phyloP scores from a whole-genome alignment of 768 basidiomycete genomes.

The Mycena alexandri region DNA sequence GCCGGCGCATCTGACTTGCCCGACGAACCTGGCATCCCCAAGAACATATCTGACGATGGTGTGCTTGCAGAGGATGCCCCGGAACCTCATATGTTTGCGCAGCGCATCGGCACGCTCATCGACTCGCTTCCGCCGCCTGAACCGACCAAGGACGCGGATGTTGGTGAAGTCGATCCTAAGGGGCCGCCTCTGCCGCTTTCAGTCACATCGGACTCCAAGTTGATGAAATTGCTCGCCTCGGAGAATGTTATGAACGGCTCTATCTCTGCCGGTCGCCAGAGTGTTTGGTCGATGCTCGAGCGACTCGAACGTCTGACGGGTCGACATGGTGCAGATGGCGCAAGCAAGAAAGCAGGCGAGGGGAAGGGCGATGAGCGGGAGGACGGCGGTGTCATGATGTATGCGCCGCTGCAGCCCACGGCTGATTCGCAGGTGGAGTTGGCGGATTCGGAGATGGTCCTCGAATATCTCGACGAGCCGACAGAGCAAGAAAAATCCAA shows the following conservation, averaged over 20 bases:
- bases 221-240: slow-evolving; percentile 66
- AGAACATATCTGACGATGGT: slow-evolving; percentile 18
- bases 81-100: slow-evolving; percentile 30
- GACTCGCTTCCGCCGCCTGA: slow-evolving; percentile 37
- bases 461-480: slow-evolving; percentile 57
- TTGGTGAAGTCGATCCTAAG: slow-evolving; percentile 40
- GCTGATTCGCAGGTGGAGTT: slow-evolving; percentile 75
- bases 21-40: slow-evolving; percentile 17
- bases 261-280: slow-evolving; percentile 51
- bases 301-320: slow-evolving; percentile 62
- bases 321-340: slow-evolving; percentile 3
- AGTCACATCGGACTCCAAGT: slow-evolving; percentile 53
- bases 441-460: slow-evolving; percentile 71
- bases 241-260: slow-evolving; percentile 76
- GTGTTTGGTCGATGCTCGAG: slow-evolving; percentile 74
- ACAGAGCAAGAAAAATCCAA: slow-evolving; percentile 13
- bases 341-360: slow-evolving; percentile 36
- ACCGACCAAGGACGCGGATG: slow-evolving; percentile 33
- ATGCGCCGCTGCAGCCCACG: slow-evolving; percentile 75
- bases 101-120: slow-evolving; percentile 40
- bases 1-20: slow-evolving; percentile 38
- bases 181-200: slow-evolving; percentile 47
- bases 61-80: slow-evolving; percentile 30
- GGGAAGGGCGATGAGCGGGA: slow-evolving; percentile 30
- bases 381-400: slow-evolving; percentile 80